phyloP scores from a whole-genome alignment of 2,329 filamentous ascomycete species.

The Teratosphaeria destructans region DNA sequence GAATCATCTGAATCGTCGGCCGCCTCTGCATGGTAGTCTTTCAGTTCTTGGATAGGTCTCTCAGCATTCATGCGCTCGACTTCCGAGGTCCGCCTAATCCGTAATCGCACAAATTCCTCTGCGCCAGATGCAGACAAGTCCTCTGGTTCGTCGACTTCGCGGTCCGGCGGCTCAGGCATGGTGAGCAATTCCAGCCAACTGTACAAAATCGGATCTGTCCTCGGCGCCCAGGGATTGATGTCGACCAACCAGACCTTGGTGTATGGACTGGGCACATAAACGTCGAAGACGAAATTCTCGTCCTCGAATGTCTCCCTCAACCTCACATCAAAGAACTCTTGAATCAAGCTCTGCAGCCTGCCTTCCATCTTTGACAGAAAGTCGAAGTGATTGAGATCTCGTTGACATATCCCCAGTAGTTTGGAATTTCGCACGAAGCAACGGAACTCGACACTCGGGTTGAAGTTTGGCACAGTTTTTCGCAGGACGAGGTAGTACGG shows the following conservation, averaged over 20 bases:
- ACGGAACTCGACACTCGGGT: slow-evolving; percentile 86
- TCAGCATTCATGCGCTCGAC: neutral
- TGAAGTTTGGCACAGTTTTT: slow-evolving; percentile 71
- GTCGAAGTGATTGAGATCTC: slow-evolving; percentile 81
- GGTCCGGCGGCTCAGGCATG: slow-evolving; percentile 46
- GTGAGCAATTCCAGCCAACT: slow-evolving; percentile 79
- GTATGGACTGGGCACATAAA: slow-evolving; percentile 72
- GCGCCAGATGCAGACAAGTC: neutral
- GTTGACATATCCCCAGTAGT: slow-evolving; percentile 74
- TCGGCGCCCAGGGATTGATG: slow-evolving; percentile 85
- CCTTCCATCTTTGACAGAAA: slow-evolving; percentile 63
- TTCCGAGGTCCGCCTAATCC: slow-evolving; percentile 5
- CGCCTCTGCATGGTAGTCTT: slow-evolving; percentile 6
- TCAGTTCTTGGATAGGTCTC: neutral
- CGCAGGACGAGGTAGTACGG: slow-evolving; percentile 74
- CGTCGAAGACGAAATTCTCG: slow-evolving; percentile 75
- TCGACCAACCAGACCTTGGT: slow-evolving; percentile 78
- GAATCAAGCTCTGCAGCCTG: slow-evolving; percentile 57
- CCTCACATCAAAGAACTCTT: slow-evolving; percentile 65
- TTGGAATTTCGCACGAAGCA: slow-evolving; percentile 82
- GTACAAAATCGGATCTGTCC: slow-evolving; percentile 83
- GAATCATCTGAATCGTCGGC: slow-evolving; percentile 43
- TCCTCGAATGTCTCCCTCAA: slow-evolving; percentile 74
- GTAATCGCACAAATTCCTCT: slow-evolving; percentile 16
- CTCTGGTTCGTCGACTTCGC: neutral